Percentiles rank a stretch among this genome's conserved stretches.
Evolutionary conservation across 768 basidiomycete genomes (phyloP).

Genomic region (Podaxis sp.): DNA sequence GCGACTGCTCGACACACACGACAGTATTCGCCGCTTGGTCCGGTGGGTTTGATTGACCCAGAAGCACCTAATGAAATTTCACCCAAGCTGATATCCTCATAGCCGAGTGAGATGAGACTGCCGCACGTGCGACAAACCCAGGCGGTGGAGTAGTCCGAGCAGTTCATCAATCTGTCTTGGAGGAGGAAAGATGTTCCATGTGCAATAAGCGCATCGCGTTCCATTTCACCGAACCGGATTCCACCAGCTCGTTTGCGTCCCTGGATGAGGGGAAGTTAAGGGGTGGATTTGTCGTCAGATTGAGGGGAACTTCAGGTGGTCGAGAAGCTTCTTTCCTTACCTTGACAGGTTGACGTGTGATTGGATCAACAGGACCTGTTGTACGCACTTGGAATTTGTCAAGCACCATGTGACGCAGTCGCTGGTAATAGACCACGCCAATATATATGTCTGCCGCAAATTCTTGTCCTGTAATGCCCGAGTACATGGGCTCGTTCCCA

Average conservation of each 20-base stretch:
- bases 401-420: constrained; percentile 97
- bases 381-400: constrained; percentile 99
- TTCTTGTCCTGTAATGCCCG: constrained; percentile 97
- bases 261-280: constrained; percentile 31
- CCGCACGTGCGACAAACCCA: constrained; percentile 99
- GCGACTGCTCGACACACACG: constrained; percentile 80
- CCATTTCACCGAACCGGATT: constrained; percentile 99
- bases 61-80: constrained; percentile 50
- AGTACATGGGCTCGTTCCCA: constrained; percentile 99
- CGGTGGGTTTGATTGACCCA: constrained; percentile 51
- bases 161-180: constrained; percentile 99
- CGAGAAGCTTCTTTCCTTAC: constrained; percentile 33
- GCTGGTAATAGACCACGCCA: constrained; percentile 98
- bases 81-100: constrained; percentile 81
- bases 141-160: constrained; percentile 98
- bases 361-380: constrained; percentile 92
- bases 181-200: constrained; percentile 98
- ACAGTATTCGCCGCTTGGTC: constrained; percentile 91
- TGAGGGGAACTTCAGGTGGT: background rate
- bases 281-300: background rate
- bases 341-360: constrained; percentile 97
- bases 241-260: constrained; percentile 98
- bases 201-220: constrained; percentile 96
- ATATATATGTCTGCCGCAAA: constrained; percentile 99
- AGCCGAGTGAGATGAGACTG: constrained; percentile 92